phyloP scores from a whole-genome alignment of 2,329 filamentous ascomycete species.

The Bertia moriformis region DNA sequence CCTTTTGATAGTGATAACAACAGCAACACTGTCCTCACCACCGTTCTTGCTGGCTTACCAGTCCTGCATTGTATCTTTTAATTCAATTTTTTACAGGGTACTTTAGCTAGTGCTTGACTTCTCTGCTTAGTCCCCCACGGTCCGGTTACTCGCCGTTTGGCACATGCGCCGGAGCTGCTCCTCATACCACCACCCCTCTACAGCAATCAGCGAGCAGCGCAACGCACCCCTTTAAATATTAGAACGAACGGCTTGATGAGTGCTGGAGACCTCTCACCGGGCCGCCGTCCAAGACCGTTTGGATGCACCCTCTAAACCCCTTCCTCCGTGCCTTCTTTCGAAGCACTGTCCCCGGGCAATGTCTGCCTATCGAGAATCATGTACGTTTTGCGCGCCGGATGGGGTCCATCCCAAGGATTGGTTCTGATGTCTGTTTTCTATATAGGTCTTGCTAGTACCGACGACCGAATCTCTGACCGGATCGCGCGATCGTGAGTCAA shows the following conservation, averaged over 20 bases:
- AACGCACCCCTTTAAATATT: background rate
- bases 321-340: constrained; percentile 59
- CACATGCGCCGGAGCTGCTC: constrained; percentile 1
- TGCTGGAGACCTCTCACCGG: background rate
- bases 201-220: background rate
- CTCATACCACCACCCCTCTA: too few relatives aligned
- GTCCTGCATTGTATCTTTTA: too few relatives aligned
- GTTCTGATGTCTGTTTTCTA: background rate
- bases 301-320: constrained; percentile 57
- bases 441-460: constrained; percentile 44
- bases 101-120: too few relatives aligned
- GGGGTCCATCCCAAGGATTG: constrained; percentile 1
- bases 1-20: too few relatives aligned
- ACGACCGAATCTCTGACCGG: constrained; percentile 48
- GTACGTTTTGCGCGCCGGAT: constrained; percentile 17
- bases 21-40: too few relatives aligned
- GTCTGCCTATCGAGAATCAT: constrained; percentile 48
- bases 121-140: too few relatives aligned
- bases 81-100: too few relatives aligned
- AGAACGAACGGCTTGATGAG: background rate
- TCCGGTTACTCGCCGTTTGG: too few relatives aligned
- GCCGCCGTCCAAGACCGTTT: constrained; percentile 12
- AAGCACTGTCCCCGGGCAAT: constrained; percentile 53
- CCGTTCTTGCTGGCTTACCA: too few relatives aligned
- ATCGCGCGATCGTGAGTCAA: constrained; percentile 45